Percentiles rank a stretch among this genome's conserved stretches.
phyloP scores from a whole-genome alignment of 805 yeast genomes.

The Lachancea nothofagi region DNA sequence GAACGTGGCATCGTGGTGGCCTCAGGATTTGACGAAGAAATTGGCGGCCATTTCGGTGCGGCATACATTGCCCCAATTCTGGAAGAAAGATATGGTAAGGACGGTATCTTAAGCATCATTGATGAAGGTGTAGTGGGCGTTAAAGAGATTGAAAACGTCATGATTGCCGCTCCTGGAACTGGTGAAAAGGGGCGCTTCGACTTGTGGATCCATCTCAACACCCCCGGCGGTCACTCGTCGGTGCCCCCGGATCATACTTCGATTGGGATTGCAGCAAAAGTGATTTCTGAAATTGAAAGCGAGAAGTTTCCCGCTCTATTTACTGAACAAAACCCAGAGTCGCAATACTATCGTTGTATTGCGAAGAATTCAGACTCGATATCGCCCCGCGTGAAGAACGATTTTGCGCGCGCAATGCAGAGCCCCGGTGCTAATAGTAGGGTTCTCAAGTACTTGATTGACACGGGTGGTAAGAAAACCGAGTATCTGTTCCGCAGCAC shows the following conservation, averaged over 20 bases:
- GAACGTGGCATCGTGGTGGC: constrained; percentile 54
- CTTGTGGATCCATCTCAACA: constrained; percentile 29
- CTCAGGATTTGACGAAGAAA: constrained; percentile 75
- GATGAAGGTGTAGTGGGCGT: constrained; percentile 57
- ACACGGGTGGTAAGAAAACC: constrained; percentile 16
- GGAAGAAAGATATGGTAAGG: constrained; percentile 48
- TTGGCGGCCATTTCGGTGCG: constrained; percentile 61
- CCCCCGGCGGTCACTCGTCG: constrained; percentile 58
- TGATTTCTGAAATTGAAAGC: constrained; percentile 49
- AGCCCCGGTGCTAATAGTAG: constrained; percentile 14
- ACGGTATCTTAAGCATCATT: constrained; percentile 54
- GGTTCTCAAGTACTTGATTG: constrained; percentile 14
- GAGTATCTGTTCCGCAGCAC: constrained; percentile 42
- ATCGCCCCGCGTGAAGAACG: constrained; percentile 11
- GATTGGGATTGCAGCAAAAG: constrained; percentile 61
- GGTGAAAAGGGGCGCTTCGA: constrained; percentile 57
- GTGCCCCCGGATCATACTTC: constrained; percentile 64
- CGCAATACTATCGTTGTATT: constrained; percentile 52
- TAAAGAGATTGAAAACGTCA: constrained; percentile 36
- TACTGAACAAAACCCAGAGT: constrained; percentile 51
- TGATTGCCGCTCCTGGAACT: constrained; percentile 45
- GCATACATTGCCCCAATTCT: constrained; percentile 40
- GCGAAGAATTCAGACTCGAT: constrained; percentile 38
- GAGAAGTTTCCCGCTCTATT: constrained; percentile 43
- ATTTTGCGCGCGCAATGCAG: constrained; percentile 15